A percentile compares a stretch with the other conserved stretches of the same genome.
phyloP scores from a whole-genome alignment of 257 asterid genomes.

The Leonotis leonurus region DNA sequence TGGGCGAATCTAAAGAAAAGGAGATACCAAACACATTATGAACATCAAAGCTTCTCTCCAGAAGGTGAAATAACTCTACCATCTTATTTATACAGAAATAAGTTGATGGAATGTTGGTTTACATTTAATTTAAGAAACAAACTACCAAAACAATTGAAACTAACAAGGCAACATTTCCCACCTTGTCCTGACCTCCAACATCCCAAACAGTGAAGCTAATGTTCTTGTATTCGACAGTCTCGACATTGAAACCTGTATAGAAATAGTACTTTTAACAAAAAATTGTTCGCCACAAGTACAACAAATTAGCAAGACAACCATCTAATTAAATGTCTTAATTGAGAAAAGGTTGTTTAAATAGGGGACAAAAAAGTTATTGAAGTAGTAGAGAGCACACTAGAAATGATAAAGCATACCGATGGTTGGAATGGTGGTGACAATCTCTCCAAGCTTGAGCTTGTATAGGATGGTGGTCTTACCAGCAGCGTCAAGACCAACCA shows the following conservation, averaged over 20 bases:
- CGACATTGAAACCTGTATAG: constrained; percentile 73
- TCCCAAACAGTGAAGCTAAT: constrained; percentile 94
- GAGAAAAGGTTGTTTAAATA: background rate
- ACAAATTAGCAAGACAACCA: background rate
- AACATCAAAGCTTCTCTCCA: background rate
- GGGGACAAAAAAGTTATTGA: background rate
- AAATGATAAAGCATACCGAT: constrained; percentile 48
- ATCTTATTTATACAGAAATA: background rate
- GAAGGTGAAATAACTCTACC: background rate
- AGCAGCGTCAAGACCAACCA: constrained; percentile 96
- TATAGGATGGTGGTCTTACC: constrained; percentile 93
- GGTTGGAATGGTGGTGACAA: constrained; percentile 91
- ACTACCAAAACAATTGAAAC: background rate
- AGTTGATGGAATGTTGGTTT: background rate
- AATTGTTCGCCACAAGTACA: background rate
- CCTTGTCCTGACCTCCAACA: constrained; percentile 96
- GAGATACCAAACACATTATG: background rate
- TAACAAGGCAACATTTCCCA: constrained; percentile 9
- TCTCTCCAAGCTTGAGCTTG: constrained; percentile 97
- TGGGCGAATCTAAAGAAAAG: constrained; percentile 65
- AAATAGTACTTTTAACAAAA: background rate
- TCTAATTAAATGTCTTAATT: background rate
- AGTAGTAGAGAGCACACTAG: constrained; percentile 15
- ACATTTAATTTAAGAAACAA: background rate
- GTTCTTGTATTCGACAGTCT: constrained; percentile 87